Base-by-base conservation (phyloP, 140 eudicot species). In the Flaveria floridana region DNA sequence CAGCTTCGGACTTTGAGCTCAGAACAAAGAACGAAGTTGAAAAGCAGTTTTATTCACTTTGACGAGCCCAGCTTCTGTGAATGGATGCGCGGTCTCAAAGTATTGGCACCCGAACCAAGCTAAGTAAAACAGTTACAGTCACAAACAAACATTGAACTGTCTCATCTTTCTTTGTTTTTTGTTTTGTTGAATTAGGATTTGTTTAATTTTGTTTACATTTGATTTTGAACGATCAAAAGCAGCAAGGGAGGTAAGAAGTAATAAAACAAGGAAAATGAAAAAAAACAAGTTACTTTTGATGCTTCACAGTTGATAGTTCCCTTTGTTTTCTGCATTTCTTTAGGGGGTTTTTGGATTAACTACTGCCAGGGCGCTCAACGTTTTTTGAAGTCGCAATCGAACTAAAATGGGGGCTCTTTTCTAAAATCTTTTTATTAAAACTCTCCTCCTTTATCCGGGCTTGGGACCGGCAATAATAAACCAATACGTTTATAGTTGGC, bases 61-160 rank as follows among this genome's bases (percentile, higher is more conserved):
- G 97, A 90, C 26, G 97, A 90, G 70, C 99, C 99, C 19, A 90
- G 99, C 70, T 90, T 90, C 71, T 88, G 96, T 62, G 99, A 94
- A 80, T 94, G 97, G 99, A 91, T 94, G 97, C 90, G 90, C 2
- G 76, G 90, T 50, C 86, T 94, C 78, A 94, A 88, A 84, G 90
- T 94, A 37, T 80, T 84, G 81, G 90, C 97, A 65, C 99, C 99
- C 0, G 97, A 90, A 57, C 92, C 96, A 19, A 88, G 85, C 69
- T 87, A 82, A 83, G 62, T 46, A n/a, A 73, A 73, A 16, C 58
- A 47, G 74, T 69, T 47, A 14, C 37, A 67, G 46, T 1, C 59
- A 50, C 44, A 41, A 48, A 71, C 50, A 71, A 63, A 72, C 50
- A 39, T 63, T 10, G 3, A 11, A 21, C 6, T 28, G 7, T 50